phyloP scores from a whole-genome alignment of 2,329 filamentous ascomycete genomes.

The Alternaria dauci region DNA sequence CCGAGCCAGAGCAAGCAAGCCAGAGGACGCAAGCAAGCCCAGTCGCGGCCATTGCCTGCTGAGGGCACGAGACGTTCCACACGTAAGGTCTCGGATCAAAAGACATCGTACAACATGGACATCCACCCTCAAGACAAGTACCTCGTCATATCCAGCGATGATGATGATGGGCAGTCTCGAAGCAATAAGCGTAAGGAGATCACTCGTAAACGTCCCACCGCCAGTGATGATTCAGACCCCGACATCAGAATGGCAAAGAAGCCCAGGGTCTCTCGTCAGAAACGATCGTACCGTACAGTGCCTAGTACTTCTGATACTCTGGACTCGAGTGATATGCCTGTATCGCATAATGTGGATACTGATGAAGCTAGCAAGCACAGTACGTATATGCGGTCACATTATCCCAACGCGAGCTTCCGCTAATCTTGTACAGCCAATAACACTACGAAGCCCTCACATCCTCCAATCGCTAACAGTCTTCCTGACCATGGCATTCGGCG shows the following conservation, averaged over 20 bases:
- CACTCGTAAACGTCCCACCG: not conserved
- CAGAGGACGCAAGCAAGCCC: slow-evolving; percentile 19
- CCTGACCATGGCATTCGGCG: slow-evolving; percentile 2
- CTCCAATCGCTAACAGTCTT: not conserved
- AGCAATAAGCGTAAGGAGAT: slow-evolving; percentile 4
- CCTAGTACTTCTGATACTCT: not conserved
- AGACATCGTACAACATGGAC: slow-evolving; percentile 36
- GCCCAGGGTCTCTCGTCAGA: not conserved
- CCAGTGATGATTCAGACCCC: not conserved
- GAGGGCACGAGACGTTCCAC: slow-evolving; percentile 34
- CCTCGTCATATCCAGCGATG: slow-evolving; percentile 19
- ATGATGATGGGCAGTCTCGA: not conserved
- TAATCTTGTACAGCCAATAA: slow-evolving; percentile 5
- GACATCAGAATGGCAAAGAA: not conserved
- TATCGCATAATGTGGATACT: not conserved
- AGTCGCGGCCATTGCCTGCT: not conserved
- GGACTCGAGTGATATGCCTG: not conserved
- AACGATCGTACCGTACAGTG: not conserved
- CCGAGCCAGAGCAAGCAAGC: slow-evolving; percentile 6
- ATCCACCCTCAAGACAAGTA: slow-evolving; percentile 43
- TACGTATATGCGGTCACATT: not conserved
- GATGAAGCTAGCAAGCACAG: not conserved
- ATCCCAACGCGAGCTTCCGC: not conserved
- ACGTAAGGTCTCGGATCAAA: slow-evolving; percentile 27
- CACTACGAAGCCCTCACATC: not conserved